A percentile compares a stretch with the other conserved stretches of the same genome.
Evolutionary conservation across 352 stramenopile species (phyloP).

Genomic region (Phytophthora citrophthora): DNA sequence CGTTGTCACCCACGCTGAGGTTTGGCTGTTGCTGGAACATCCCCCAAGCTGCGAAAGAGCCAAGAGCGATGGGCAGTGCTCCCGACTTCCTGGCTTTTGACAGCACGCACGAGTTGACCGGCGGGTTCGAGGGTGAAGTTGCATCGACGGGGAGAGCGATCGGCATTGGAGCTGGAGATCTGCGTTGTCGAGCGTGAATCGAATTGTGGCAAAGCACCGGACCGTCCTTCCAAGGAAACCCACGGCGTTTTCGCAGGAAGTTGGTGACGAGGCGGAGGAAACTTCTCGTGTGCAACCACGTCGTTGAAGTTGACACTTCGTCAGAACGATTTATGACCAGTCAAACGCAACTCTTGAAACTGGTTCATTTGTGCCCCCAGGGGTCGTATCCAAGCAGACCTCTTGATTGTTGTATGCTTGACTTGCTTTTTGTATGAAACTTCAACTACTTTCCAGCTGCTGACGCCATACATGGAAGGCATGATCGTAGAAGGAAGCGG

Average conservation of each 20-base stretch:
- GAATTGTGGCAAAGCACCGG: conserved; percentile 16
- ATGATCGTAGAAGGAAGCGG: conserved; percentile 86
- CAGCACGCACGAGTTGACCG: not conserved
- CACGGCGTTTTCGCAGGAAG: not conserved
- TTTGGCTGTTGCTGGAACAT: conserved; percentile 19
- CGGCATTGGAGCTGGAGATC: conserved; percentile 2
- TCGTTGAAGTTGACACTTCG: conserved; percentile 15
- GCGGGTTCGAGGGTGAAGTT: not conserved
- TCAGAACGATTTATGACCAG: not conserved
- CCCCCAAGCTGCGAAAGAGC: conserved; percentile 9
- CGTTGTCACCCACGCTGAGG: not conserved
- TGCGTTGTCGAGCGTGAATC: conserved; percentile 11
- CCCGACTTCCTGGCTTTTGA: conserved; percentile 8
- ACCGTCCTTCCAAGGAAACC: not conserved
- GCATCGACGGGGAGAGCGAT: not conserved
- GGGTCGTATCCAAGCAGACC: conserved; percentile 13
- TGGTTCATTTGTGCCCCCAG: not conserved
- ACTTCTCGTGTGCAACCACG: conserved; percentile 11
- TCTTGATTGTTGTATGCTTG: not conserved
- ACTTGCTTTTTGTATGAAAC: conserved; percentile 22
- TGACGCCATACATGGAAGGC: conserved; percentile 74
- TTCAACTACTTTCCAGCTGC: conserved; percentile 20
- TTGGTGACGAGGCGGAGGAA: conserved; percentile 1
- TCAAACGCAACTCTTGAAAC: not conserved
- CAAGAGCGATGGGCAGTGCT: conserved; percentile 1